Evolutionary conservation across 805 yeast genomes (phyloP).

Genomic region (Saccharomyces kudriavzevii): DNA sequence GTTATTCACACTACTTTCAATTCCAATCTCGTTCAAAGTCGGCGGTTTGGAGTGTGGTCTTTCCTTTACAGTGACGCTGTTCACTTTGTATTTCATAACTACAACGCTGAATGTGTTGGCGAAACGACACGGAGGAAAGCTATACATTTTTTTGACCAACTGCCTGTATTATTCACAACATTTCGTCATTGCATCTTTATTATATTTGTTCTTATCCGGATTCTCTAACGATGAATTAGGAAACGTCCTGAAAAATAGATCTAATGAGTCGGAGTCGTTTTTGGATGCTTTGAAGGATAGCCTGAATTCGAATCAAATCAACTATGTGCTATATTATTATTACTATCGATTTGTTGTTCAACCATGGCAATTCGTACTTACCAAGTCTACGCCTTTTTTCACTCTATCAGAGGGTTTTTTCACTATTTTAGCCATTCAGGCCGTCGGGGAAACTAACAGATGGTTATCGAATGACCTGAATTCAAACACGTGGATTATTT

Average conservation of each 20-base stretch:
- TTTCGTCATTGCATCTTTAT: slow-evolving; percentile 68
- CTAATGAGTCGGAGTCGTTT: slow-evolving; percentile 20
- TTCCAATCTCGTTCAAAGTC: slow-evolving; percentile 88
- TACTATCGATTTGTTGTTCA: slow-evolving; percentile 36
- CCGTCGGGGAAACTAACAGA: slow-evolving; percentile 73
- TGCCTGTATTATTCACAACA: slow-evolving; percentile 71
- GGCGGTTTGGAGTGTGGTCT: slow-evolving; percentile 90
- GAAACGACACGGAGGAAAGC: slow-evolving; percentile 16
- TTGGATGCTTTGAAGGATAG: slow-evolving; percentile 15
- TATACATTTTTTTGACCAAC: slow-evolving; percentile 26
- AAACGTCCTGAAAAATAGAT: slow-evolving; percentile 13
- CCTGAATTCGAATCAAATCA: slow-evolving; percentile 10
- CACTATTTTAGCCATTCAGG: slow-evolving; percentile 83
- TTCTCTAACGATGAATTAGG: slow-evolving; percentile 34
- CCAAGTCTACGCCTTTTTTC: slow-evolving; percentile 81
- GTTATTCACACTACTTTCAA: slow-evolving; percentile 62
- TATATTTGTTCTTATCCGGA: slow-evolving; percentile 58
- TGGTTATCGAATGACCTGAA: slow-evolving; percentile 47
- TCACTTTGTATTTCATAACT: slow-evolving; percentile 58
- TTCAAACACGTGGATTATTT: slow-evolving; percentile 73
- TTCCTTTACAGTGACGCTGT: slow-evolving; percentile 68
- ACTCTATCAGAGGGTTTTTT: slow-evolving; percentile 90
- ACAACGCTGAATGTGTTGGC: slow-evolving; percentile 61
- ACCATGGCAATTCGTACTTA: slow-evolving; percentile 65
- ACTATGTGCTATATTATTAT: slow-evolving; percentile 25